A percentile compares a stretch with the other conserved stretches of the same genome.
Evolutionary conservation across 2,329 filamentous ascomycete species (phyloP).

Genomic region (Aspergillus bombycis): DNA sequence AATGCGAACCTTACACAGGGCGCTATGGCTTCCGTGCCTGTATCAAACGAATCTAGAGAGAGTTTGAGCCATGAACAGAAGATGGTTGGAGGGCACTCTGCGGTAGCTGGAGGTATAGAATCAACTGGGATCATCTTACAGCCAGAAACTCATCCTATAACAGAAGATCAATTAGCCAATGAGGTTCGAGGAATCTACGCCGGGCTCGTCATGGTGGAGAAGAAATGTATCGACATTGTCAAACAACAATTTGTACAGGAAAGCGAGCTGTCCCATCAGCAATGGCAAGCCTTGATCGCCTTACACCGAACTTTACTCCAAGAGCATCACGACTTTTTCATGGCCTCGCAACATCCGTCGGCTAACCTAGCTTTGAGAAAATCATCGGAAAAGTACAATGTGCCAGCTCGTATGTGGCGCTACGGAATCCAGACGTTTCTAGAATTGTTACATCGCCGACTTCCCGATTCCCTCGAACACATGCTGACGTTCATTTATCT

Average conservation of each 20-base stretch:
- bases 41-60: constrained; percentile 12
- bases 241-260: constrained; percentile 60
- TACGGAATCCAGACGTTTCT: constrained; percentile 87
- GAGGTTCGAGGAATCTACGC: constrained; percentile 71
- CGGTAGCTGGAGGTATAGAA: constrained; percentile 30
- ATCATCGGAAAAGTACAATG: constrained; percentile 79
- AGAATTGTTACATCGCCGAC: constrained; percentile 71
- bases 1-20: constrained; percentile 11
- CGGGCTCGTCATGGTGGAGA: constrained; percentile 82
- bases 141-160: constrained; percentile 69
- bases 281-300: constrained; percentile 83
- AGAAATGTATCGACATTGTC: constrained; percentile 83
- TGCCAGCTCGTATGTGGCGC: constrained; percentile 93
- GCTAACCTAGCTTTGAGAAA: constrained; percentile 68
- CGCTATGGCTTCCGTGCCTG: constrained; percentile 14
- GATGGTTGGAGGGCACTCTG: constrained; percentile 20
- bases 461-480: constrained; percentile 79
- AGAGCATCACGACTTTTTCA: constrained; percentile 83
- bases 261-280: constrained; percentile 61
- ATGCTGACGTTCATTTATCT: constrained; percentile 91
- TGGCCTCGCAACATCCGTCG: constrained; percentile 83
- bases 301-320: constrained; percentile 79
- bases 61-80: constrained; percentile 21
- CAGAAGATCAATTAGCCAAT: constrained; percentile 74
- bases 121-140: constrained; percentile 52